These are phyloP conservation scores for Solanum boliviense DNA, from an alignment of 257 asterid species.

Conservation along the genomic window DNA sequence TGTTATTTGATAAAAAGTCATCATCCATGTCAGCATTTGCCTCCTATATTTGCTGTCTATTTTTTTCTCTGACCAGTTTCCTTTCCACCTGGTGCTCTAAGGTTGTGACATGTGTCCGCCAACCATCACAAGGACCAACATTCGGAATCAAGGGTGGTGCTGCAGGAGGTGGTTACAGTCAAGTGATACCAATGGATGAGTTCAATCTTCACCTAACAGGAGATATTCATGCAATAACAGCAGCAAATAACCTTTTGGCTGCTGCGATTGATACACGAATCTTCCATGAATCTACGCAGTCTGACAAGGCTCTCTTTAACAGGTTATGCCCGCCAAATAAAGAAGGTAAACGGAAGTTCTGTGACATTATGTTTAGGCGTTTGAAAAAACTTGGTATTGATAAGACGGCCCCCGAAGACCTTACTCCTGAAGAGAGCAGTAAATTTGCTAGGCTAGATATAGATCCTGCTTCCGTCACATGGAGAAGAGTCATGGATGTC, in stretches of 20 bases:
- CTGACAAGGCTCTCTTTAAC: conserved; percentile 87
- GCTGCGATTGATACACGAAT: conserved; percentile 92
- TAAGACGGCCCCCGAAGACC: conserved; percentile 77
- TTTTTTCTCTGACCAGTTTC: background rate
- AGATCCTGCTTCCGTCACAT: conserved; percentile 79
- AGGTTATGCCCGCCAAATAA: conserved; percentile 80
- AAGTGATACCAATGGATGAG: conserved; percentile 99
- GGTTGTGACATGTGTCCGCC: conserved; percentile 88
- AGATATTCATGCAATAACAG: conserved; percentile 95
- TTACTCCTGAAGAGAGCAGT: conserved; percentile 70
- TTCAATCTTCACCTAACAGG: conserved; percentile 97
- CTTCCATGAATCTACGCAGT: conserved; percentile 85
- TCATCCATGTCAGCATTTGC: background rate
- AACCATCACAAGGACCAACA: conserved; percentile 97
- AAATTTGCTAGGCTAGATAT: conserved; percentile 88
- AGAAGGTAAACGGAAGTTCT: conserved; percentile 68
- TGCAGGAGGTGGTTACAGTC: conserved; percentile 99
- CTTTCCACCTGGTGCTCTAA: conserved; percentile 15
- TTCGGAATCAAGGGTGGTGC: conserved; percentile 99
- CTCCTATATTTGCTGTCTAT: background rate
- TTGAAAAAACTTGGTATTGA: conserved; percentile 74
- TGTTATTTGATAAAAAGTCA: background rate
- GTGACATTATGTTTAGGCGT: conserved; percentile 71
- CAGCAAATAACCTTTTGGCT: conserved; percentile 93
- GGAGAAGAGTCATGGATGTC: conserved; percentile 98